Percentiles rank a stretch among this genome's conserved stretches.
Evolutionary conservation across 768 basidiomycete species (phyloP).

Genomic region (Rhodotorula toruloides): DNA sequence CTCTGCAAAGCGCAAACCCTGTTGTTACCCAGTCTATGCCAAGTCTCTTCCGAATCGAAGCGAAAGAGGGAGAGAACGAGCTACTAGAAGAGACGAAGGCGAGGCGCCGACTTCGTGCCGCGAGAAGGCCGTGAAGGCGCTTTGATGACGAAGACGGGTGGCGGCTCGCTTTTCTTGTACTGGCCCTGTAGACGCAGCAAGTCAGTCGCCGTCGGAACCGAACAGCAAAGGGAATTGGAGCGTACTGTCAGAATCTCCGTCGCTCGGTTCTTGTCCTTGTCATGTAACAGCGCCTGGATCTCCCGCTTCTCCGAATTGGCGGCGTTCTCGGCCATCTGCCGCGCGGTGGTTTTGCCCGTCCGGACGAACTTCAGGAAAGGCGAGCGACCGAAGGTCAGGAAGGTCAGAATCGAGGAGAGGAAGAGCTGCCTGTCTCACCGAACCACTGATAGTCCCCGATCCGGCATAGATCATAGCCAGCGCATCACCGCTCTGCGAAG

Average conservation of each 20-base stretch:
- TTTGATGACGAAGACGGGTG: background rate
- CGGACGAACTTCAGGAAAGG: constrained; percentile 9
- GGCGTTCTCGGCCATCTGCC: constrained; percentile 10
- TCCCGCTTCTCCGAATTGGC: background rate
- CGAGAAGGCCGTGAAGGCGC: background rate
- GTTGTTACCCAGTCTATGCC: no score
- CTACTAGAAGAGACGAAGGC: no score
- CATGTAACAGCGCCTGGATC: background rate
- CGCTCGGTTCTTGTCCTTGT: constrained; percentile 15
- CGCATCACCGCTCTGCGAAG: background rate
- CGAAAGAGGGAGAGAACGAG: no score
- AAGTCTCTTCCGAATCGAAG: no score
- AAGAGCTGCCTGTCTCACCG: no score
- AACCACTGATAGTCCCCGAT: constrained; percentile 1
- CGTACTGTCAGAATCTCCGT: constrained; percentile 24
- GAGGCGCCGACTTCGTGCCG: no score
- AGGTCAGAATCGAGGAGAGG: background rate
- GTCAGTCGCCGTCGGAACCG: background rate
- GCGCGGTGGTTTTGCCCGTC: background rate
- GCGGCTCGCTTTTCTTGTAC: background rate
- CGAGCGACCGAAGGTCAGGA: background rate
- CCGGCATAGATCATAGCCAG: constrained; percentile 9
- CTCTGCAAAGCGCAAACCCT: no score
- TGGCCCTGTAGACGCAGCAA: background rate
- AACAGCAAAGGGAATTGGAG: background rate